Evolutionary conservation across 2,329 filamentous ascomycete genomes (phyloP).

Genomic region (Penicillium sp.): DNA sequence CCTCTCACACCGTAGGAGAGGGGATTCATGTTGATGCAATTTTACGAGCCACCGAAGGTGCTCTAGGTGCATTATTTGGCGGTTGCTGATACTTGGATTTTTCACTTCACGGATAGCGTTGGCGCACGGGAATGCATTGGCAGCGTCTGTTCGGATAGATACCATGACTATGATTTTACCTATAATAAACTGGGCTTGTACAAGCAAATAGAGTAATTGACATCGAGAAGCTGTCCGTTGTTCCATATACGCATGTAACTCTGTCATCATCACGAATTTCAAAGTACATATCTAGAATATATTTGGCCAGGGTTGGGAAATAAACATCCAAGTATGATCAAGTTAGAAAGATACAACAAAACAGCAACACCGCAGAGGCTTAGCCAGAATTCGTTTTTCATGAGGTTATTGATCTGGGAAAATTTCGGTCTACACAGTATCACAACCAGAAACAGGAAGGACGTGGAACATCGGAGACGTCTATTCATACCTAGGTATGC

Average conservation of each 20-base stretch:
- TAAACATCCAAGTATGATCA: too few species aligned
- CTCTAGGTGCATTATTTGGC: conserved; percentile 35
- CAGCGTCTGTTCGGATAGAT: conserved; percentile 2
- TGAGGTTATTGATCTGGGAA: too few species aligned
- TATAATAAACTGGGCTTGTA: neutral
- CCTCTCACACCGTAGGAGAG: conserved; percentile 12
- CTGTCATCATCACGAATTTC: neutral
- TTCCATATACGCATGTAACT: neutral
- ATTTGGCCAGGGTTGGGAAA: too few species aligned
- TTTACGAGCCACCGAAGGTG: conserved; percentile 36
- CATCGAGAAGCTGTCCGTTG: too few species aligned
- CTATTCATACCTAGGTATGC: too few species aligned
- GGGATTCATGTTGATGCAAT: conserved; percentile 29
- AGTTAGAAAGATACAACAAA: too few species aligned
- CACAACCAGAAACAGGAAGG: too few species aligned
- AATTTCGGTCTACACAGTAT: too few species aligned
- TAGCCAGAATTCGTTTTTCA: too few species aligned
- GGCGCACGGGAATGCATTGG: conserved; percentile 7
- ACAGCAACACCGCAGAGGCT: too few species aligned
- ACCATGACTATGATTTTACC: neutral
- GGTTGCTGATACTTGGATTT: conserved; percentile 6
- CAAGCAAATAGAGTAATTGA: neutral
- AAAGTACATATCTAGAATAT: neutral
- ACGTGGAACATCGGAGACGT: too few species aligned
- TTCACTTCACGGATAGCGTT: conserved; percentile 7